Evolutionary conservation across 192 early-diverging fungal species (phyloP), one percentile per base, ranked within the genome.

Genomic region (Coemansia sp.): DNA sequence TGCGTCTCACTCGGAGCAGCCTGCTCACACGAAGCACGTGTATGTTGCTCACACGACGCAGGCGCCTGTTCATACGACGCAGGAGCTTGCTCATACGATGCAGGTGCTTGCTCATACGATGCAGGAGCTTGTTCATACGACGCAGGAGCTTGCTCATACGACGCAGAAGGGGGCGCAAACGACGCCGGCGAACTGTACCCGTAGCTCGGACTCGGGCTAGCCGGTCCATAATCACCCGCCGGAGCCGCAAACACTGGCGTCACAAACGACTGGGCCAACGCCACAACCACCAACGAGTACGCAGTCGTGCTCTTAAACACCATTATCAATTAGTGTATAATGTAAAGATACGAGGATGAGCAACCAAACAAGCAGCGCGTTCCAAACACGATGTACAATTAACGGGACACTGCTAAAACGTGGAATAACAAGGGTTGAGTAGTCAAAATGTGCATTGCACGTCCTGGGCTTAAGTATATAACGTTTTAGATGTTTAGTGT

Each of bases 201-300:
- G 19, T 54, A 53, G 3, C 35, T 31, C 11, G 61, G 48, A n/a
- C 51, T 23, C 3, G 39, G 41, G n/a, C n/a, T 43, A 23, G 61
- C 25, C 17, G 47, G n/a, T 9, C 38, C 31, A 14, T 59, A 59
- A 12, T 5, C 21, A 27, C 57, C 49, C 11, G 61, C 31, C 6
- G 29, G 21, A 7, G 54, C 1, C 17, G 59, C 63, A 22, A 17
- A 11, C 38, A 43, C 56, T 0, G 29, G 41, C 1, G 51, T 50
- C 4, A 59, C 23, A 35, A 73, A 48, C 6, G 71, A 64, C 68
- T 71, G 71, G 14, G 77, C 59, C 6, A 73, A 22, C 4, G 68
- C 59, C 50, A 65, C 61, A 41, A 69, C 53, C 43, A 74, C 64
- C 63, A 79, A 49, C 21, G 77, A 49, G 43, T 79, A 79, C 4